Conservation (phyloP, 2,329 filamentous ascomycete species). For the Stachybotrys chartarum region DNA sequence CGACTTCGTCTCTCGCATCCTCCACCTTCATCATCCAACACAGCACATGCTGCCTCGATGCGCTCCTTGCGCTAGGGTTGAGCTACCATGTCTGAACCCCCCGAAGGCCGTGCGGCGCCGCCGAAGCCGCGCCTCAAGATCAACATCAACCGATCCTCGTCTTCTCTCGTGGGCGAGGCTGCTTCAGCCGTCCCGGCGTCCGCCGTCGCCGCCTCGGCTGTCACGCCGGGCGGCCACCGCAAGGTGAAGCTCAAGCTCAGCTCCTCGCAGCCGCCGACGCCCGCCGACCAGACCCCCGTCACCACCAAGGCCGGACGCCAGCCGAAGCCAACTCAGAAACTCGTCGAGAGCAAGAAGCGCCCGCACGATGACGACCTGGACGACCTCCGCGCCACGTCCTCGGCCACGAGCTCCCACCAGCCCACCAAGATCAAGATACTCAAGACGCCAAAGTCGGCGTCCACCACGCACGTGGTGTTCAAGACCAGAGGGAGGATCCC, state of each 20-base stretch:
- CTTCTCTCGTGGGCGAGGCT: conserved; percentile 24
- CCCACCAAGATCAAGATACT: conserved; percentile 49
- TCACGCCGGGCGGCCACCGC: conserved; percentile 21
- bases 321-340: conserved; percentile 51
- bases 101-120: conserved; percentile 13
- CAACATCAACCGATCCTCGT: conserved; percentile 28
- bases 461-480: conserved; percentile 33
- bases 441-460: conserved; percentile 27
- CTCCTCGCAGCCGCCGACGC: conserved; percentile 29
- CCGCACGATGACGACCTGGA: conserved; percentile 47
- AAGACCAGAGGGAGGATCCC: conserved; percentile 63
- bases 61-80: neutral
- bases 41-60: neutral
- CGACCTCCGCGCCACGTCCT: conserved; percentile 25
- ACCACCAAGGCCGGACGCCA: conserved; percentile 56
- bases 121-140: conserved; percentile 32
- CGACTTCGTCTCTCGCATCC: no score
- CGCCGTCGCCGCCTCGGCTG: conserved; percentile 3
- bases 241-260: conserved; percentile 36
- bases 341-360: conserved; percentile 54
- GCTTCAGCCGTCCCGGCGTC: conserved; percentile 4
- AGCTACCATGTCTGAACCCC: conserved; percentile 20
- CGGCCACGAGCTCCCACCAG: conserved; percentile 15
- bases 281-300: conserved; percentile 22
- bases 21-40: neutral